phyloP scores from a whole-genome alignment of 306 rosid species.

The Dalbergia cochinchinensis region DNA sequence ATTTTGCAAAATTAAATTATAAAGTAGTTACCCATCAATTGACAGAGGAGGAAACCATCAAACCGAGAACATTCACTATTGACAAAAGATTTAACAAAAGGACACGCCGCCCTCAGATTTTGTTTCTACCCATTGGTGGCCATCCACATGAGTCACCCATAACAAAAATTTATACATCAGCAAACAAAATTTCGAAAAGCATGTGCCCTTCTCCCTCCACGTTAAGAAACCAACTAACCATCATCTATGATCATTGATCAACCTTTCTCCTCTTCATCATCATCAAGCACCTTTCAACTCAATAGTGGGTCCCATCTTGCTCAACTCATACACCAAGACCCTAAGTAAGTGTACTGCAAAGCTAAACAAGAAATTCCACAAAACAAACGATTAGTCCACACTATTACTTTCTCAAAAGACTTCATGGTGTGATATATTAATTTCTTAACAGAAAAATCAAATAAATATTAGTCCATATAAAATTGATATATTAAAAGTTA shows the following conservation, averaged over 20 bases:
- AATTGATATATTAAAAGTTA: too few species aligned
- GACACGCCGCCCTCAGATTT: too few species aligned
- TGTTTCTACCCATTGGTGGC: background rate
- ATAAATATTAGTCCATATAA: too few species aligned
- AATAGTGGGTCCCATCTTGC: background rate
- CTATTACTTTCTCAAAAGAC: too few species aligned
- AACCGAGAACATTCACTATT: background rate
- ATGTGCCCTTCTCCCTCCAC: background rate
- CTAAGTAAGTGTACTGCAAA: background rate
- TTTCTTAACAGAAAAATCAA: too few species aligned
- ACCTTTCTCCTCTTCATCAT: background rate
- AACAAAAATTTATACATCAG: background rate
- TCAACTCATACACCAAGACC: background rate
- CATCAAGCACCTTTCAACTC: background rate
- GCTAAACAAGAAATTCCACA: too few species aligned
- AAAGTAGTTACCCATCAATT: background rate
- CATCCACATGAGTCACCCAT: background rate
- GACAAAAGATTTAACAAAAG: background rate
- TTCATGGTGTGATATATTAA: too few species aligned
- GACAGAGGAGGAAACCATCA: background rate
- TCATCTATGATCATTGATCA: background rate
- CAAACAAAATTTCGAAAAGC: background rate
- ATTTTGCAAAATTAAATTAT: too few species aligned
- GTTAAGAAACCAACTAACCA: background rate
- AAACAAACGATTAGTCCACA: too few species aligned